Evolutionary conservation across 768 basidiomycete genomes (phyloP), one percentile per base, ranked within the genome.

Genomic region (Lentinula boryana): DNA sequence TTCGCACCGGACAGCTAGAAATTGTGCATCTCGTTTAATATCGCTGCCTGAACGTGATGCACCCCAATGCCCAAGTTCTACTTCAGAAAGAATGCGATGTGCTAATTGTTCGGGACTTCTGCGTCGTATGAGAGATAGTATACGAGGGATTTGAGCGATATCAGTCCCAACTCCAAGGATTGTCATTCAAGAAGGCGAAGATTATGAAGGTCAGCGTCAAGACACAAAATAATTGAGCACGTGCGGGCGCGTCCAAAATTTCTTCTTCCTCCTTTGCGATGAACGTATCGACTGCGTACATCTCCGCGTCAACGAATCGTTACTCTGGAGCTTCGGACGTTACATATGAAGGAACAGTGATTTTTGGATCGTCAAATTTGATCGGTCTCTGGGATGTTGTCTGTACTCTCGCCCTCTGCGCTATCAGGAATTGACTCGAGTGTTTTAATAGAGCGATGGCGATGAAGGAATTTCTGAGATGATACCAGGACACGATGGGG

Each of bases 161-260:
- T 94, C 92, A 63, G 87, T 84, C 16, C 91, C 91, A 60, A 91
- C 78, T 33, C 91, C 91, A 60, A 90, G 73, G 64, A 93, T 80
- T 64, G 76, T 67, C 88, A 87, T 87, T 33, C 23, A 5, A 33
- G 27, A 3, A 51, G 27, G 27, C 16, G 49, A 51, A 27, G 12
- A 18, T 21, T n/a, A 48, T 21, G 46, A 18, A 21, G 46, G 18
- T 48, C 4, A 4, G 9, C 2, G 18, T 18, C 21, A 33, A 33
- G 32, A 53, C 51, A 18, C 36, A 27, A 53, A 53, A 21, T 13
- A 38, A 38, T 53, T 21, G 21, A 12, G 4, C 51, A 53, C 46
- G 46, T 48, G 46, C 46, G 4, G 9, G 18, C 50, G 50, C 50
- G 3, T 35, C 13, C 23, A 27, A 52, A 52, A 12, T 41, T 56